Percentiles rank a stretch among this genome's conserved stretches.
Conservation (phyloP, 2,329 filamentous ascomycete genomes). For the Scytalidium sp. region DNA sequence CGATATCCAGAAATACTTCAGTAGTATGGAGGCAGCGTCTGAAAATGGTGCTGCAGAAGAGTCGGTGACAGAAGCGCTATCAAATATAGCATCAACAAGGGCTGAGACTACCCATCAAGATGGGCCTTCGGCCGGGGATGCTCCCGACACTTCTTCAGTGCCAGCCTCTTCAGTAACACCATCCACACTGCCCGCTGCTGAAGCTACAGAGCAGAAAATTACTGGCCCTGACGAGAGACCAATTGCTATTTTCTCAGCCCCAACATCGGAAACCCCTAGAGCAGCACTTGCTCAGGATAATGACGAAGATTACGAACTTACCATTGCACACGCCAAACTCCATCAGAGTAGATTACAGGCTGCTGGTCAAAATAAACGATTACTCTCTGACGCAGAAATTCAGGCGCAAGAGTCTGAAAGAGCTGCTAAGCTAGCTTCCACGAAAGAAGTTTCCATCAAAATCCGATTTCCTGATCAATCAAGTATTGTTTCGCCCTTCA, state of each 20-base stretch:
- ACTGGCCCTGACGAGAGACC: slow-evolving; percentile 38
- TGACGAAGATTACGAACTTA: slow-evolving; percentile 74
- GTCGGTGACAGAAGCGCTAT: slow-evolving; percentile 16
- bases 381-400: slow-evolving; percentile 80
- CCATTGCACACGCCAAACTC: slow-evolving; percentile 70
- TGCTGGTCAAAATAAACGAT: slow-evolving; percentile 67
- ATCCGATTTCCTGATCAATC: slow-evolving; percentile 87
- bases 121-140: neutral
- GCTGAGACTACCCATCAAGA: slow-evolving; percentile 1
- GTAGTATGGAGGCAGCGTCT: slow-evolving; percentile 15
- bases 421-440: slow-evolving; percentile 60
- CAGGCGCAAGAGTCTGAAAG: slow-evolving; percentile 65
- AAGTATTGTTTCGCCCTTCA: slow-evolving; percentile 70
- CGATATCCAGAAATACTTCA: slow-evolving; percentile 76
- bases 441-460: slow-evolving; percentile 70
- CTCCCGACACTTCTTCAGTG: slow-evolving; percentile 4
- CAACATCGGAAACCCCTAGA: slow-evolving; percentile 68
- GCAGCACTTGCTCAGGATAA: slow-evolving; percentile 65
- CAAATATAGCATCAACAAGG: slow-evolving; percentile 11
- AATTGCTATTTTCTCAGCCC: slow-evolving; percentile 74
- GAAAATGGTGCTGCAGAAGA: slow-evolving; percentile 7
- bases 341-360: slow-evolving; percentile 67
- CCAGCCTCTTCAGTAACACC: slow-evolving; percentile 2
- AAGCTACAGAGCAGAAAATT: slow-evolving; percentile 9
- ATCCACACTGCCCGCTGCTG: slow-evolving; percentile 8